A percentile compares a stretch with the other conserved stretches of the same genome.
phyloP scores from a whole-genome alignment of 164 flowering plant species.

The Nymphaea thermarum region DNA sequence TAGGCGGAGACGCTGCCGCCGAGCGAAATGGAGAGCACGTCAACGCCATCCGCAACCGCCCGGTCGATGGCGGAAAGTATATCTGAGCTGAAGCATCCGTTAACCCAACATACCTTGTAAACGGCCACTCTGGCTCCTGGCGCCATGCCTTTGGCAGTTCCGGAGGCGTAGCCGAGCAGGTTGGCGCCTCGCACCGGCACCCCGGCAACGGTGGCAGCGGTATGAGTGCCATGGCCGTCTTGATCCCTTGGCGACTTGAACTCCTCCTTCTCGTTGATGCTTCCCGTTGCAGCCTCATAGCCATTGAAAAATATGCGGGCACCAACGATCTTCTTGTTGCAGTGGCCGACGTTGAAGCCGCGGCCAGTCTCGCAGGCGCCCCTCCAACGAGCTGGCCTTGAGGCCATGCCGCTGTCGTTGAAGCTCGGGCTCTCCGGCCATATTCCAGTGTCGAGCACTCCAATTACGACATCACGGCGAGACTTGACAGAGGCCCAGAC shows the following conservation, averaged over 20 bases:
- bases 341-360: slow-evolving; percentile 30
- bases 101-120: slow-evolving; percentile 80
- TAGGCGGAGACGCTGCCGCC: slow-evolving; percentile 69
- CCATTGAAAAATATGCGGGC: slow-evolving; percentile 67
- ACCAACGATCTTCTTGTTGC: slow-evolving; percentile 69
- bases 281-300: slow-evolving; percentile 60
- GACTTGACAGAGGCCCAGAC: slow-evolving; percentile 23
- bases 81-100: slow-evolving; percentile 83
- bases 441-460: slow-evolving; percentile 78
- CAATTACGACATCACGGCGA: slow-evolving; percentile 55
- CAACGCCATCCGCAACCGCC: slow-evolving; percentile 85
- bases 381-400: slow-evolving; percentile 52
- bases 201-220: slow-evolving; percentile 81
- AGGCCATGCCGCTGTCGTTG: slow-evolving; percentile 47
- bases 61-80: slow-evolving; percentile 69
- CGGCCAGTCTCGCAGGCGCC: slow-evolving; percentile 48
- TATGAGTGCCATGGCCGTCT: slow-evolving; percentile 94
- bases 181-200: slow-evolving; percentile 55
- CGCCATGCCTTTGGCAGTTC: slow-evolving; percentile 84
- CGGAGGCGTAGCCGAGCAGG: slow-evolving; percentile 64
- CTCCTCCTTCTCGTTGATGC: slow-evolving; percentile 48
- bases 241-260: slow-evolving; percentile 73
- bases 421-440: slow-evolving; percentile 88
- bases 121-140: slow-evolving; percentile 61
- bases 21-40: slow-evolving; percentile 63